Evolutionary conservation across 2,329 filamentous ascomycete species (phyloP).

Genomic region (Sporothrix luriei): DNA sequence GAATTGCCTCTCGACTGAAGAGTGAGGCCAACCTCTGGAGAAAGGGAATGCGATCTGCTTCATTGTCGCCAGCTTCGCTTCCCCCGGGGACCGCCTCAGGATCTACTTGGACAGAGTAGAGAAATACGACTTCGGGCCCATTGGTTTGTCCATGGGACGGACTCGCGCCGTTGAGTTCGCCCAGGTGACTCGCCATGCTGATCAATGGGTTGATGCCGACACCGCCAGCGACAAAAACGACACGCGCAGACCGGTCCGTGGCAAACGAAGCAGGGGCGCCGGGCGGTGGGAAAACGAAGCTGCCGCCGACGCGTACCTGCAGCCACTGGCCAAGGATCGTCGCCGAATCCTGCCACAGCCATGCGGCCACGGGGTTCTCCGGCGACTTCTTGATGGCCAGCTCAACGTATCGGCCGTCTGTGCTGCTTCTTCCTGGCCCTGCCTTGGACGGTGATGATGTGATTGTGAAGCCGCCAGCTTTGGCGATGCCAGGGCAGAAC

Average conservation of each 20-base stretch:
- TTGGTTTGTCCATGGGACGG: not conserved
- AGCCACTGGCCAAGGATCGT: slow-evolving; percentile 62
- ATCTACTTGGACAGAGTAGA: slow-evolving; percentile 61
- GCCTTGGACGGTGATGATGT: slow-evolving; percentile 70
- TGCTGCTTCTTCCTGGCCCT: no score
- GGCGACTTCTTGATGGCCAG: slow-evolving; percentile 75
- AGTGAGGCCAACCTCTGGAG: slow-evolving; percentile 51
- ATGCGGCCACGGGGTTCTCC: slow-evolving; percentile 71
- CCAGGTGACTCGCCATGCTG: slow-evolving; percentile 69
- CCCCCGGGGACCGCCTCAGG: slow-evolving; percentile 31
- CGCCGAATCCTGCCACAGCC: slow-evolving; percentile 65
- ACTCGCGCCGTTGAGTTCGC: slow-evolving; percentile 43
- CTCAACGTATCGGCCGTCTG: slow-evolving; percentile 61
- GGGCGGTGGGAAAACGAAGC: slow-evolving; percentile 75
- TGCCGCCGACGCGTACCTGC: slow-evolving; percentile 73
- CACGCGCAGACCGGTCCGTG: slow-evolving; percentile 45
- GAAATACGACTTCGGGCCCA: slow-evolving; percentile 54
- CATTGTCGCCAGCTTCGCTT: slow-evolving; percentile 30
- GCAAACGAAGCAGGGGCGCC: slow-evolving; percentile 45
- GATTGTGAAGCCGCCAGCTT: slow-evolving; percentile 85
- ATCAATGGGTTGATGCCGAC: slow-evolving; percentile 81
- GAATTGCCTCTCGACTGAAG: slow-evolving; percentile 46
- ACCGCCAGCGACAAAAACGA: slow-evolving; percentile 78
- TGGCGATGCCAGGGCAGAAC: slow-evolving; percentile 67
- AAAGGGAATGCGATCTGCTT: slow-evolving; percentile 50